A percentile compares a stretch with the other conserved stretches of the same genome.
phyloP scores from a whole-genome alignment of 768 basidiomycete genomes.

The Pulveroboletus sp. region DNA sequence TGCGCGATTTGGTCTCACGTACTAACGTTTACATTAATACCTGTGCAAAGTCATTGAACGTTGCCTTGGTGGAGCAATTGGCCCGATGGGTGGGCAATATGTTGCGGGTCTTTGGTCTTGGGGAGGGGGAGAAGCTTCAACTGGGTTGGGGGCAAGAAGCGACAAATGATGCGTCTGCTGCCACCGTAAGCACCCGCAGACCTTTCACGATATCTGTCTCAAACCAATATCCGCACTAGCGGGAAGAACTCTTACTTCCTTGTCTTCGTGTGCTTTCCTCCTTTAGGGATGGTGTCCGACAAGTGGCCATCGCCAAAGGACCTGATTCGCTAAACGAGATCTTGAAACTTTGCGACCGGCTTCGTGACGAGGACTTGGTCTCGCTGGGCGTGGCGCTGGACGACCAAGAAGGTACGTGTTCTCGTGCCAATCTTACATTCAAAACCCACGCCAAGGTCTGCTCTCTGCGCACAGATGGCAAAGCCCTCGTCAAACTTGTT shows the following conservation, averaged over 20 bases:
- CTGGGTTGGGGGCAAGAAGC: conserved; percentile 84
- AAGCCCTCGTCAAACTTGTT: conserved; percentile 90
- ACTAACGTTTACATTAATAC: conserved; percentile 85
- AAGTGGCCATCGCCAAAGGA: conserved; percentile 68
- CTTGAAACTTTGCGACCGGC: conserved; percentile 78
- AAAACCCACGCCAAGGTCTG: background rate
- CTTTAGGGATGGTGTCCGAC: conserved; percentile 88
- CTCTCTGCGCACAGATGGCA: conserved; percentile 59
- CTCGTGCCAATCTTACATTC: conserved; percentile 10
- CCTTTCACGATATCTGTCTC: background rate
- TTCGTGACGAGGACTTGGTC: conserved; percentile 86
- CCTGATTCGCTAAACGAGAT: conserved; percentile 72
- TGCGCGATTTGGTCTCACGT: conserved; percentile 77
- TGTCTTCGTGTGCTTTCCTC: conserved; percentile 80
- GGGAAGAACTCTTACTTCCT: conserved; percentile 83
- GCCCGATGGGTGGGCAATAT: conserved; percentile 68
- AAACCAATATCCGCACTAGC: conserved; percentile 39
- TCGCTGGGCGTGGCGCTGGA: conserved; percentile 95
- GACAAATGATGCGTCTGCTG: conserved; percentile 32
- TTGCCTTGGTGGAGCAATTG: conserved; percentile 57
- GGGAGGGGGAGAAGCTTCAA: conserved; percentile 58
- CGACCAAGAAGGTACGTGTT: conserved; percentile 78
- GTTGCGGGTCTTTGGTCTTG: conserved; percentile 76
- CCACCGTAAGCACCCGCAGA: conserved; percentile 39
- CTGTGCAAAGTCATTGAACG: conserved; percentile 53